Base-by-base conservation (phyloP, 2,329 filamentous ascomycete species). In the Microdochium trichocladiopsis region DNA sequence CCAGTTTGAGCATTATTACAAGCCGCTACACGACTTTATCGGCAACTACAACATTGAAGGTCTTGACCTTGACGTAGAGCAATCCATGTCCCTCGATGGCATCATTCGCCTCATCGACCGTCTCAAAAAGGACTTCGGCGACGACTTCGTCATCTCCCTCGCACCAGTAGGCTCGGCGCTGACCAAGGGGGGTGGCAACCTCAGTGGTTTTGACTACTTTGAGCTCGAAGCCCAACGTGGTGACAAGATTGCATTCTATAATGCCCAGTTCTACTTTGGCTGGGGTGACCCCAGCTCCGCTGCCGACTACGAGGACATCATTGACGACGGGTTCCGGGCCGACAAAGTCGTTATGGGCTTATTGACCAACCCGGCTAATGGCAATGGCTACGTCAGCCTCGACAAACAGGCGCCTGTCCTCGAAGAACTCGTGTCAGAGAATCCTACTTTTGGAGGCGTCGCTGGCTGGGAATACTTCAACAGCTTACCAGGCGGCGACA, bases 401-500 rank as follows among this genome's bases (percentile, higher is more conserved):
- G 72, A 79, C 33, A 76, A 76, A 53, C 63, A 80, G 36, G 69
- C 69, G 1, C 55, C 62, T 8, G 74, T 77, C 0, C 63, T 82
- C 2, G 58, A 62, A 12, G 62, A 69, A 2, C 60, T 82, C 24
- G 62, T 67, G n/a, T 61, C 59, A 2, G 65, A 71, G 51, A 88
- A 88, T 60, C 79, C 80, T 1, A 72, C 72, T 1, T 94, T 96
- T 66, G 92, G 91, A 1, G 92, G 92, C 1, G 84, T 96, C 6
- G 94, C 94, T 84, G 90, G 90, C 2, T 96, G 92, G 92, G 92
- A 96, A 71, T 96, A 94, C 66, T 96, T 93, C 72, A 95, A 95
- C 72, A 82, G 86, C 52, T 66, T 84, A 53, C 87, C 88, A 0
- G 86, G 84, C 1, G 84, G 80, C 23, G 65, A 64, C 2, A 72